These are phyloP conservation scores for Diutina pseudorugosa DNA, from an alignment of 1,139 yeast species.

Conservation along the genomic window DNA sequence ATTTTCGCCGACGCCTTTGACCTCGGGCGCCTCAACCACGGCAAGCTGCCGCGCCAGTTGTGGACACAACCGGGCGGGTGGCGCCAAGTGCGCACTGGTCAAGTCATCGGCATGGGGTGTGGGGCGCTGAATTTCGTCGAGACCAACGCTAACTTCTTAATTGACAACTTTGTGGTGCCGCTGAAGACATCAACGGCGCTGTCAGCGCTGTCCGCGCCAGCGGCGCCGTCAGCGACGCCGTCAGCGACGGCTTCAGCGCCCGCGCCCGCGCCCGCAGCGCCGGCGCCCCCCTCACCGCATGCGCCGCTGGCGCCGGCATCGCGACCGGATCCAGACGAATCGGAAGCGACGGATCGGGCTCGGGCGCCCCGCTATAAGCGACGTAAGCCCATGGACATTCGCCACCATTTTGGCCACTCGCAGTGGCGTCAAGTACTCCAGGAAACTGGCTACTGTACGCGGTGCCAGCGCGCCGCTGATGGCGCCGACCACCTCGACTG, in stretches of 20 bases:
- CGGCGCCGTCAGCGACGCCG: not conserved
- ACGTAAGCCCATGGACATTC: not conserved
- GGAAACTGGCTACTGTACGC: not conserved
- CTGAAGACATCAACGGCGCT: not conserved
- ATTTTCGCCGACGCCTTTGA: not conserved
- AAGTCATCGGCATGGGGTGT: not conserved
- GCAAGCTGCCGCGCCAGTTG: not conserved
- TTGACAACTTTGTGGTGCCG: not conserved
- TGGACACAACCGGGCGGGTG: not conserved
- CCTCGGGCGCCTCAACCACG: not conserved
- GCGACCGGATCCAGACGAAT: not conserved
- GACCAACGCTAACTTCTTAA: not conserved
- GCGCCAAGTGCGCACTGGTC: not conserved
- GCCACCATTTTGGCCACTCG: not conserved
- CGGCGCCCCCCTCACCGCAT: not conserved
- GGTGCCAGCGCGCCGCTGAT: conserved; percentile 18
- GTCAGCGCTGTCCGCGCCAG: not conserved
- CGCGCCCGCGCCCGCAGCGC: not conserved
- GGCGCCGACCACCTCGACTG: conserved; percentile 29
- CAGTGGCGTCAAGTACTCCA: not conserved
- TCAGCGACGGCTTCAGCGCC: not conserved
- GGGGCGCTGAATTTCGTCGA: not conserved
- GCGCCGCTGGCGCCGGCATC: not conserved
- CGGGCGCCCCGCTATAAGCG: not conserved
- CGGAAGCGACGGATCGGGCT: not conserved